Evolutionary conservation across 2,329 filamentous ascomycete species (phyloP).

Genomic region (Juglanconis sp.): DNA sequence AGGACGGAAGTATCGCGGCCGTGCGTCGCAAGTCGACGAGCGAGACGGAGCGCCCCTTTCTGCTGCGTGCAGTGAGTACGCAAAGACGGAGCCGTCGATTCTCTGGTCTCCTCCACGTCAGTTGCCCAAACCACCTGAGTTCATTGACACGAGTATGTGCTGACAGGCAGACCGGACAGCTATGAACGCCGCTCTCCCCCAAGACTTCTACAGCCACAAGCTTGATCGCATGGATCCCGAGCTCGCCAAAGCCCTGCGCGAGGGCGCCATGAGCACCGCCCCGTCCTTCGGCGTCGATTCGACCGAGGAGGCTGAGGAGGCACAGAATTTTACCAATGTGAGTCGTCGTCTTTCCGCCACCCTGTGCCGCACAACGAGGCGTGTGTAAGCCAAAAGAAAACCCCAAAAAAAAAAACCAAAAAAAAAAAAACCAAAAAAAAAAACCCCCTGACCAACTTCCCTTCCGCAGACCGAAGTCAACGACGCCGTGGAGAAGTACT

Average conservation of each 20-base stretch:
- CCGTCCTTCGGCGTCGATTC: slow-evolving; percentile 11
- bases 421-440: no score
- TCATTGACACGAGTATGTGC: slow-evolving; percentile 15
- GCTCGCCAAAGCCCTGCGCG: slow-evolving; percentile 22
- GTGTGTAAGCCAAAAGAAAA: no score
- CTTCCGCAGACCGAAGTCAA: slow-evolving; percentile 17
- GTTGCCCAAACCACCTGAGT: background rate
- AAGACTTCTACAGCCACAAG: slow-evolving; percentile 21
- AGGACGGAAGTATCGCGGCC: background rate
- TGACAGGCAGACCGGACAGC: slow-evolving; percentile 5
- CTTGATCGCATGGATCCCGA: slow-evolving; percentile 32
- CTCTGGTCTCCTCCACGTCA: slow-evolving; percentile 15
- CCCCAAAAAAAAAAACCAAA: no score
- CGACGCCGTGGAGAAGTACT: slow-evolving; percentile 16
- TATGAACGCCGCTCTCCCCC: slow-evolving; percentile 6
- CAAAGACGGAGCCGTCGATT: slow-evolving; percentile 9
- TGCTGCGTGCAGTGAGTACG: slow-evolving; percentile 11
- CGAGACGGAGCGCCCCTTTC: slow-evolving; percentile 18
- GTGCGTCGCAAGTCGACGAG: slow-evolving; percentile 25
- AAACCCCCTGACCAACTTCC: background rate
- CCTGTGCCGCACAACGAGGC: no score
- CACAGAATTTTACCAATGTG: background rate
- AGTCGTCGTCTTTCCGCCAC: background rate
- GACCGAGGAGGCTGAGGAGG: background rate
- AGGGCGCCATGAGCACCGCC: slow-evolving; percentile 18